Evolutionary conservation across 495 filamentous ascomycete genomes (phyloP).

Genomic region (Trichoderma asperelloides): DNA sequence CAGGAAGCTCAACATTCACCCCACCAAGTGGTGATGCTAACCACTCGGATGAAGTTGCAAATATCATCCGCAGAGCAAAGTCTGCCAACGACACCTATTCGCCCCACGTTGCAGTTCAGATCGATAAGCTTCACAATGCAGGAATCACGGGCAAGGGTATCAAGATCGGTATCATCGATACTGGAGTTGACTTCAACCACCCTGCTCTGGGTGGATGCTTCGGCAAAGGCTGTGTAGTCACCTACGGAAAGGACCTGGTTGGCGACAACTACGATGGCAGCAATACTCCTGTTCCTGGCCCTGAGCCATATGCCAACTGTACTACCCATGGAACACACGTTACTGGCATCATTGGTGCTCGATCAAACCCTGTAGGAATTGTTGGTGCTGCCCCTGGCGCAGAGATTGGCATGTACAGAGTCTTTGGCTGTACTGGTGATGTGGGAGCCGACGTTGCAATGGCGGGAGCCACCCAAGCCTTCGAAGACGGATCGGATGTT

Average conservation of each 20-base stretch:
- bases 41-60: background rate
- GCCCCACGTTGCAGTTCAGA: conserved; percentile 39
- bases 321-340: conserved; percentile 42
- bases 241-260: conserved; percentile 43
- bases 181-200: conserved; percentile 47
- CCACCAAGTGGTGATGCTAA: background rate
- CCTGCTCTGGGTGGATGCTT: conserved; percentile 51
- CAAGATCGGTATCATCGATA: conserved; percentile 42
- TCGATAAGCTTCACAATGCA: conserved; percentile 36
- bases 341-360: conserved; percentile 46
- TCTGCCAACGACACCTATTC: conserved; percentile 18
- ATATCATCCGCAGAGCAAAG: background rate
- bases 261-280: conserved; percentile 40
- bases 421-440: conserved; percentile 41
- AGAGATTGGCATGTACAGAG: conserved; percentile 45
- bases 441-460: conserved; percentile 46
- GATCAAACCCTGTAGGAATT: conserved; percentile 42
- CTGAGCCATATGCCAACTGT: conserved; percentile 34
- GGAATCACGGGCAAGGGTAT: conserved; percentile 37
- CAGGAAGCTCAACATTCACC: background rate
- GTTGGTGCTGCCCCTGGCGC: conserved; percentile 48
- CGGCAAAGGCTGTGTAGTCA: conserved; percentile 43
- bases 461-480: conserved; percentile 46
- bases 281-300: conserved; percentile 34
- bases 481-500: conserved; percentile 47